phyloP scores from a whole-genome alignment of 257 asterid species.

The Striga asiatica region DNA sequence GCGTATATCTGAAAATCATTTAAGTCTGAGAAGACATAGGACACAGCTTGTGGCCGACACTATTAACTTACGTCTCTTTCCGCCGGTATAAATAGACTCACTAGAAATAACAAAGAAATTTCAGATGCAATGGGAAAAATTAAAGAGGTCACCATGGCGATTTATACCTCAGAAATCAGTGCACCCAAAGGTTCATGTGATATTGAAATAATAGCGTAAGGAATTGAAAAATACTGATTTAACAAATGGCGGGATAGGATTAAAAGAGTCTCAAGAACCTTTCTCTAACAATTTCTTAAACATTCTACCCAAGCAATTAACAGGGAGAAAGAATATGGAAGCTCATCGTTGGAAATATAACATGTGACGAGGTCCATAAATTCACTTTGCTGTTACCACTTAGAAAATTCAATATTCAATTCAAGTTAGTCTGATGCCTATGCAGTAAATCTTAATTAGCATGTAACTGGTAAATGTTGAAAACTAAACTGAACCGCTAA shows the following conservation, averaged over 20 bases:
- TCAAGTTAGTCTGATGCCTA: neutral
- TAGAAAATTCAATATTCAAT: too few relatives aligned
- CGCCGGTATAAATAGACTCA: constrained; percentile 4
- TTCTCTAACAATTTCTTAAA: constrained; percentile 4
- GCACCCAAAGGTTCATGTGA: neutral
- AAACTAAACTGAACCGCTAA: constrained; percentile 2
- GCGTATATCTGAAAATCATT: neutral
- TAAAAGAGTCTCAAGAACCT: constrained; percentile 4
- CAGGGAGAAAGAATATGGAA: constrained; percentile 6
- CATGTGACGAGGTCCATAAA: neutral
- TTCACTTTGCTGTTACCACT: neutral
- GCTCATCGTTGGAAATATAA: constrained; percentile 3
- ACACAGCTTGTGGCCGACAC: neutral
- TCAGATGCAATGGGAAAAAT: neutral
- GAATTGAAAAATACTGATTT: neutral
- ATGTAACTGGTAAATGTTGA: neutral
- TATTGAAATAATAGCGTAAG: constrained; percentile 7
- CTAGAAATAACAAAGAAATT: neutral
- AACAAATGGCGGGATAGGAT: constrained; percentile 10
- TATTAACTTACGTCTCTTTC: neutral
- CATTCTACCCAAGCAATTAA: constrained; percentile 4
- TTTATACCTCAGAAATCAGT: constrained; percentile 1
- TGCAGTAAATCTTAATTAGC: constrained; percentile 6
- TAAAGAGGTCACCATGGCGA: constrained; percentile 15
- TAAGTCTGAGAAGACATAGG: constrained; percentile 3